A percentile compares a stretch with the other conserved stretches of the same genome.
Evolutionary conservation across 768 basidiomycete genomes (phyloP).

Genomic region (Lentinula sp.): DNA sequence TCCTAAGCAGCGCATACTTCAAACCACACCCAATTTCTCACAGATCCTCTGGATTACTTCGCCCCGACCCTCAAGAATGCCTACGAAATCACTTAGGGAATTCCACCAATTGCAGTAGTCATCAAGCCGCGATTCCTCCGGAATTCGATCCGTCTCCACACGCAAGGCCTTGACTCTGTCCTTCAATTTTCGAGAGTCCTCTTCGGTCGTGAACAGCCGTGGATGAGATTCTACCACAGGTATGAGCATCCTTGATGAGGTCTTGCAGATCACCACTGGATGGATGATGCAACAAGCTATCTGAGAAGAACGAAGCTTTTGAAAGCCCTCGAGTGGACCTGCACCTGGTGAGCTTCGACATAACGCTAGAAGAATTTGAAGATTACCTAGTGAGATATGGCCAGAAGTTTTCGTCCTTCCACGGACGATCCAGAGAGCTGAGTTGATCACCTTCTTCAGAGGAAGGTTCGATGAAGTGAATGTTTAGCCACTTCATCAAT

Average conservation of each 20-base stretch:
- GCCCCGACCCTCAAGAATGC: conserved; percentile 76
- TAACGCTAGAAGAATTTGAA: not conserved
- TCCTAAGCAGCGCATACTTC: conserved; percentile 87
- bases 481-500: conserved; percentile 93
- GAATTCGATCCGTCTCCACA: conserved; percentile 66
- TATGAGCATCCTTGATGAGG: conserved; percentile 45
- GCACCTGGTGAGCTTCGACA: not conserved
- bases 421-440: conserved; percentile 61
- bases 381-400: conserved; percentile 70
- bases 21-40: conserved; percentile 74
- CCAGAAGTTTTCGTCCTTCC: conserved; percentile 84
- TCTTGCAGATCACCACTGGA: conserved; percentile 56
- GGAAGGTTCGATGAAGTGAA: conserved; percentile 85
- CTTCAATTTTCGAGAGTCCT: conserved; percentile 76
- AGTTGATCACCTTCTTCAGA: conserved; percentile 81
- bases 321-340: conserved; percentile 83
- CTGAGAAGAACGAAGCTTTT: conserved; percentile 81
- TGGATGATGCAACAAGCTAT: conserved; percentile 64
- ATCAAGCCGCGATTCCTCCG: conserved; percentile 60
- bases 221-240: conserved; percentile 72
- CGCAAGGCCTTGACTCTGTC: conserved; percentile 71
- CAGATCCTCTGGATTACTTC: conserved; percentile 70
- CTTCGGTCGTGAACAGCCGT: conserved; percentile 66
- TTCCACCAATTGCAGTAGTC: conserved; percentile 84
- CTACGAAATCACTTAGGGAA: conserved; percentile 67